Evolutionary conservation across 1,139 yeast genomes (phyloP).

Genomic region (Yamadazyma pseudoaaseri): DNA sequence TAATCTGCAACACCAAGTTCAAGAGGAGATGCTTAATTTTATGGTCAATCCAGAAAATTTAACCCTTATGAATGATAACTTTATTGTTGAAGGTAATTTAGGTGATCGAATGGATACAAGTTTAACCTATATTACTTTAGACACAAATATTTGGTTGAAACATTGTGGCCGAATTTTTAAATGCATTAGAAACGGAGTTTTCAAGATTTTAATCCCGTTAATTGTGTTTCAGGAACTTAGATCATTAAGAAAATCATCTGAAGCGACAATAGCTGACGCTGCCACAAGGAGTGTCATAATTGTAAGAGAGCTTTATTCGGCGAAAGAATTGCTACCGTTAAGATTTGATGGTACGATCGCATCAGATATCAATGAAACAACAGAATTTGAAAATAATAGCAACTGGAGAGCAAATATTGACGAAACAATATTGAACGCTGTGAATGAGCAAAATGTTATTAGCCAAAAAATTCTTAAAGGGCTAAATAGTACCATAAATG

Average conservation of each 20-base stretch:
- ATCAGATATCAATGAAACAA: slow-evolving; percentile 52
- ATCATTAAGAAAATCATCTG: slow-evolving; percentile 70
- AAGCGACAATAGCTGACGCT: slow-evolving; percentile 74
- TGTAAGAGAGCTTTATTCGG: slow-evolving; percentile 62
- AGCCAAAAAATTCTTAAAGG: slow-evolving; percentile 41
- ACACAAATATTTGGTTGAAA: slow-evolving; percentile 79
- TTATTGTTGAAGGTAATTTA: slow-evolving; percentile 33
- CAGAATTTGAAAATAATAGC: slow-evolving; percentile 63
- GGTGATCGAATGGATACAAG: slow-evolving; percentile 54
- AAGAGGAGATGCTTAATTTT: slow-evolving; percentile 25
- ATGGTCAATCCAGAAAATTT: slow-evolving; percentile 21
- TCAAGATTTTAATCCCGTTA: slow-evolving; percentile 62
- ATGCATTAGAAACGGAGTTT: slow-evolving; percentile 59
- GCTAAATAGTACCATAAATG: slow-evolving; percentile 19
- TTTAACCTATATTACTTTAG: slow-evolving; percentile 62
- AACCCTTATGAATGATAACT: slow-evolving; percentile 4
- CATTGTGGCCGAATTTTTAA: slow-evolving; percentile 77
- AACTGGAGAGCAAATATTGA: slow-evolving; percentile 62
- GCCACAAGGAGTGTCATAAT: slow-evolving; percentile 79
- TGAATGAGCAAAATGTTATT: slow-evolving; percentile 46
- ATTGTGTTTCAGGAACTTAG: slow-evolving; percentile 78
- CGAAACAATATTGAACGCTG: slow-evolving; percentile 57
- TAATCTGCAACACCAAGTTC: slow-evolving; percentile 17
- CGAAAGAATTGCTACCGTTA: slow-evolving; percentile 49
- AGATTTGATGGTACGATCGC: slow-evolving; percentile 60